Evolutionary conservation across 139 green algal species (phyloP).

Genomic region (Chlorella sorokiniana): DNA sequence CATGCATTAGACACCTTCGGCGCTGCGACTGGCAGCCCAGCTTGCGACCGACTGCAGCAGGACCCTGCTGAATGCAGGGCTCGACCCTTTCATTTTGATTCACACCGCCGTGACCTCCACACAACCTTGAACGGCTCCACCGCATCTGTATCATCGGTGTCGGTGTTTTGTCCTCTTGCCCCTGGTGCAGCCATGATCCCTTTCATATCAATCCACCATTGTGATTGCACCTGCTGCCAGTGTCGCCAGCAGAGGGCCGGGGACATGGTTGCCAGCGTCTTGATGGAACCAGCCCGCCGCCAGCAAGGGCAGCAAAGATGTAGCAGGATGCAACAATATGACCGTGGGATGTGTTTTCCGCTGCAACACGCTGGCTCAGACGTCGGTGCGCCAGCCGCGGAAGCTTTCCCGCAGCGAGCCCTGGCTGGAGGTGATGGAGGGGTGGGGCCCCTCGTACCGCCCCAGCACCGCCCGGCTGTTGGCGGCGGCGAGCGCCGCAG

Average conservation of each 20-base stretch:
- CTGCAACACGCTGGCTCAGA: neutral
- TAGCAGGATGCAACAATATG: neutral
- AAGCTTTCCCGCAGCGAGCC: conserved; percentile 62
- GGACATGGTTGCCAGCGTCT: too few species aligned
- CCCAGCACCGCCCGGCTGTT: conserved; percentile 64
- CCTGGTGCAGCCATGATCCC: too few species aligned
- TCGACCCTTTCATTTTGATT: too few species aligned
- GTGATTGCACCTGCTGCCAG: too few species aligned
- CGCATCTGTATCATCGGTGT: too few species aligned
- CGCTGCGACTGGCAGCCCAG: neutral
- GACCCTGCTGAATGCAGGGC: too few species aligned
- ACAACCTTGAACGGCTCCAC: too few species aligned
- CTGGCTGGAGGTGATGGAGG: conserved; percentile 44
- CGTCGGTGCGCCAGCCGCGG: conserved; percentile 52
- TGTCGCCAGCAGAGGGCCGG: too few species aligned
- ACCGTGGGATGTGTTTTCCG: neutral
- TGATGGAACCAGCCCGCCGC: too few species aligned
- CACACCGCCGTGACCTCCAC: too few species aligned
- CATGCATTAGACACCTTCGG: conserved; percentile 20
- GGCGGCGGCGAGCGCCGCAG: conserved; percentile 57
- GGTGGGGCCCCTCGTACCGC: conserved; percentile 59
- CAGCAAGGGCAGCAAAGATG: neutral
- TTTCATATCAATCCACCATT: too few species aligned
- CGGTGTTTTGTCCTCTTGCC: too few species aligned
- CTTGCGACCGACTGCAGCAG: neutral